A percentile compares a stretch with the other conserved stretches of the same genome.
phyloP scores from a whole-genome alignment of 495 filamentous ascomycete genomes.

The Choiromyces venosus region DNA sequence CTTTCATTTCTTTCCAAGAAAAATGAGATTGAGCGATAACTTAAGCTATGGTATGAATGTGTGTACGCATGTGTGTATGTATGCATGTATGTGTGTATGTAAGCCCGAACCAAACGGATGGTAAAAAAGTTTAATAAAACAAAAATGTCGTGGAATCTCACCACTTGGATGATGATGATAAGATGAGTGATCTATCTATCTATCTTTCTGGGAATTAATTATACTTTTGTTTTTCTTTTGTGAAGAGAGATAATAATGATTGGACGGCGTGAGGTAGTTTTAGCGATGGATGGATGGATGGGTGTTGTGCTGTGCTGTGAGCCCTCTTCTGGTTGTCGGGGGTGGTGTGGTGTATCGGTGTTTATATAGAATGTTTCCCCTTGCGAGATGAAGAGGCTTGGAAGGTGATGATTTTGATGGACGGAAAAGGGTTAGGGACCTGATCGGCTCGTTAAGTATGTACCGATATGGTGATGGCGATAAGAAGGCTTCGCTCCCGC shows the following conservation, averaged over 20 bases:
- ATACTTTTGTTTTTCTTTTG: background rate
- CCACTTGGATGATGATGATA: background rate
- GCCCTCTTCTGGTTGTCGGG: background rate
- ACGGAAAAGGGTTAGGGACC: background rate
- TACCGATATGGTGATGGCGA: background rate
- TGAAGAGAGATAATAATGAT: background rate
- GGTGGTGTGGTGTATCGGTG: background rate
- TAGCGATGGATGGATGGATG: no score
- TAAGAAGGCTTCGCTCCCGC: slow-evolving; percentile 3
- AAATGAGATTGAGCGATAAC: background rate
- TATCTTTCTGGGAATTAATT: background rate
- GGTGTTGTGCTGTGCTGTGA: no score
- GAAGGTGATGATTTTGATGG: background rate
- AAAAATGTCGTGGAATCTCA: background rate
- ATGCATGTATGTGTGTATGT: background rate
- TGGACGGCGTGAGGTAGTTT: background rate
- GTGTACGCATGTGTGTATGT: background rate
- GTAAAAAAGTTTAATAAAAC: background rate
- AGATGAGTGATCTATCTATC: background rate
- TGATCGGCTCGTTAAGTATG: slow-evolving; percentile 5
- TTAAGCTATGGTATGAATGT: background rate
- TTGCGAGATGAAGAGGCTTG: background rate
- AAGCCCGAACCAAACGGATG: background rate
- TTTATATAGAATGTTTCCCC: slow-evolving; percentile 8
- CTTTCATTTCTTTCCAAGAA: background rate